A percentile compares a stretch with the other conserved stretches of the same genome.
Evolutionary conservation across 352 stramenopile genomes (phyloP).

Genomic region (Phytophthora quininea): DNA sequence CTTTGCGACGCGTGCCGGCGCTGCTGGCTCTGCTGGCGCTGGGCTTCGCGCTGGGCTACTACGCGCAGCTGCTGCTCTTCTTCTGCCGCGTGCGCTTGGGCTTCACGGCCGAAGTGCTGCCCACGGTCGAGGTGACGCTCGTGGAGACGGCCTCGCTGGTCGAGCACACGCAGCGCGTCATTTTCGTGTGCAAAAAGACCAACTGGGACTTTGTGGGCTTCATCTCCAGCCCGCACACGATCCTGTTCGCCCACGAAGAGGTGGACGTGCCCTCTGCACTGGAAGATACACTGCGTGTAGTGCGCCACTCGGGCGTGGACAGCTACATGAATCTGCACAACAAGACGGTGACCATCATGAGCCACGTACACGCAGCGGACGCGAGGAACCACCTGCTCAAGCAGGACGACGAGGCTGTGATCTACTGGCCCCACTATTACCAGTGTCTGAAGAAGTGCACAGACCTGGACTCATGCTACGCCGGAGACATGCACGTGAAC

Average conservation of each 20-base stretch:
- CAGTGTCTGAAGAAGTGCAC: conserved; percentile 78
- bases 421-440: conserved; percentile 85
- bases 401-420: conserved; percentile 75
- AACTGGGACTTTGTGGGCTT: conserved; percentile 84
- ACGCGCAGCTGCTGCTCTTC: conserved; percentile 72
- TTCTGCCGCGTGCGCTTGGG: conserved; percentile 67
- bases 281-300: conserved; percentile 60
- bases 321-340: conserved; percentile 84
- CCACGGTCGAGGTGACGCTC: conserved; percentile 46
- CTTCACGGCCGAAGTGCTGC: conserved; percentile 58
- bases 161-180: conserved; percentile 60
- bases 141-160: conserved; percentile 53
- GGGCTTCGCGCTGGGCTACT: conserved; percentile 67
- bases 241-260: conserved; percentile 73
- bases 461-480: conserved; percentile 68
- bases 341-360: conserved; percentile 84
- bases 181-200: conserved; percentile 77
- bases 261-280: conserved; percentile 56
- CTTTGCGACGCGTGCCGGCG: conserved; percentile 24
- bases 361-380: conserved; percentile 57
- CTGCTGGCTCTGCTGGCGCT: conserved; percentile 25
- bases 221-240: conserved; percentile 61
- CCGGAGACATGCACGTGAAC: conserved; percentile 84
- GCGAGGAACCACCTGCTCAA: conserved; percentile 69
- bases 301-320: conserved; percentile 67